Percentiles rank a stretch among this genome's conserved stretches.
phyloP scores from a whole-genome alignment of 2,329 filamentous ascomycete genomes.

The Penicillium sclerotiorum region DNA sequence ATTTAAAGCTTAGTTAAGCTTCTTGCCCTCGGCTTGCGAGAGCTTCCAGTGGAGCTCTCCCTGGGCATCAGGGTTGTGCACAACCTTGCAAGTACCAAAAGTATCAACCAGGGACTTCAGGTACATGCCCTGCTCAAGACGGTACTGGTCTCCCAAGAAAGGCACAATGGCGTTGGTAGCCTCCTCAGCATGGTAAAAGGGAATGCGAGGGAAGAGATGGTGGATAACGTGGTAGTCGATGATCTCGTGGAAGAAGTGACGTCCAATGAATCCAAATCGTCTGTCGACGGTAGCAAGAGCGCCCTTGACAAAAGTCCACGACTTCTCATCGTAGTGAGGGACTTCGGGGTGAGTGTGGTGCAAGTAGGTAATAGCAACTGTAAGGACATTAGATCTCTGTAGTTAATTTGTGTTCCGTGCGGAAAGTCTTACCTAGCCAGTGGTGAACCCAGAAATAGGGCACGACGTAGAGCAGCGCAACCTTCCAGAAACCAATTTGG shows the following conservation, averaged over 20 bases:
- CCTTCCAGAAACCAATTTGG: conserved; percentile 58
- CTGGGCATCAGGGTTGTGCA: conserved; percentile 16
- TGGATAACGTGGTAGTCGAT: conserved; percentile 66
- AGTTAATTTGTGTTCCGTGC: neutral
- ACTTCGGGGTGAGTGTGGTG: conserved; percentile 67
- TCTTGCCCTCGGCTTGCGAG: conserved; percentile 7
- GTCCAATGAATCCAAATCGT: conserved; percentile 64
- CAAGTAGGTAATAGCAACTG: conserved; percentile 73
- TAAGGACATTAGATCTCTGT: conserved; percentile 4
- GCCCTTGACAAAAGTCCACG: conserved; percentile 64
- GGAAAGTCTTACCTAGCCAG: conserved; percentile 61
- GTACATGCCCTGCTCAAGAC: conserved; percentile 16
- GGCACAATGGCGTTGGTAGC: conserved; percentile 58
- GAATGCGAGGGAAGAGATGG: conserved; percentile 62
- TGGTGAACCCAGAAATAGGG: conserved; percentile 71
- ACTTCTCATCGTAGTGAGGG: conserved; percentile 59
- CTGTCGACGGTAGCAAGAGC: conserved; percentile 65
- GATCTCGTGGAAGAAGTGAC: conserved; percentile 66
- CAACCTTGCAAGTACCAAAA: conserved; percentile 20
- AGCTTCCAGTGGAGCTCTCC: conserved; percentile 20
- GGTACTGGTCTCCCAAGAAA: conserved; percentile 48
- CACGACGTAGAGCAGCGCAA: conserved; percentile 62
- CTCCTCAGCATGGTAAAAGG: conserved; percentile 63
- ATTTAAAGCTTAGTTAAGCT: conserved; percentile 13
- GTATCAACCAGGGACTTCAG: conserved; percentile 17